These are phyloP conservation scores for Quillaja saponaria DNA, from an alignment of 306 rosid species.

Conservation along the genomic window DNA sequence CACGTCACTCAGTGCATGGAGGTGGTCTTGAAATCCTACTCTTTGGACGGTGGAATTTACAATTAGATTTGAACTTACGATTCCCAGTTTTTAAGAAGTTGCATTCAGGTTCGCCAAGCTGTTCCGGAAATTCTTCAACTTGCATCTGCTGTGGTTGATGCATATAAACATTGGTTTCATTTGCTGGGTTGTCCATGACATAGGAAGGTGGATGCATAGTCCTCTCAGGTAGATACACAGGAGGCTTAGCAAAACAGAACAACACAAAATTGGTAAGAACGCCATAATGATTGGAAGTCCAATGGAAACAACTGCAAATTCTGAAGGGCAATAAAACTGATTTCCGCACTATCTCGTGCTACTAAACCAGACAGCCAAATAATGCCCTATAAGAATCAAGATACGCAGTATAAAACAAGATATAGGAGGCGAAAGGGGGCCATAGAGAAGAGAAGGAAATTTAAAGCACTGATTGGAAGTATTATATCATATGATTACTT, in stretches of 20 bases:
- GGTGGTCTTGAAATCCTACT: constrained; percentile 45
- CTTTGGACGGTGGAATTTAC: constrained; percentile 96
- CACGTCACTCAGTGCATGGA: constrained; percentile 67
- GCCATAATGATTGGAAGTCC: constrained; percentile 13
- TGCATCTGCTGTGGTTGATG: constrained; percentile 53
- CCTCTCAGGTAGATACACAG: constrained; percentile 66
- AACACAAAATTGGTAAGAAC: constrained; percentile 17
- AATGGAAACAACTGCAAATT: constrained; percentile 1
- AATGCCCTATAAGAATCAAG: constrained; percentile 13
- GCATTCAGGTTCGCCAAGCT: constrained; percentile 96
- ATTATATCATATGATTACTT: background rate
- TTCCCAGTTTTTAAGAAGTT: constrained; percentile 85
- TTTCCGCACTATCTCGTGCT: constrained; percentile 6
- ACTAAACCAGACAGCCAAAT: background rate
- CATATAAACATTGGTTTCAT: constrained; percentile 52
- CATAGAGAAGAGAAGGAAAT: background rate
- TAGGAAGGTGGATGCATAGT: constrained; percentile 61
- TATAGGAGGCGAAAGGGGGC: background rate
- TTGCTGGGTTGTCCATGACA: constrained; percentile 51
- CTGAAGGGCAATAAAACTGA: background rate
- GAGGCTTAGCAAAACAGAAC: constrained; percentile 60
- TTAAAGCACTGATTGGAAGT: background rate
- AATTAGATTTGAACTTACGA: constrained; percentile 76
- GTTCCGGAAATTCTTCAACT: constrained; percentile 72
- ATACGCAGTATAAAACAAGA: background rate